Evolutionary conservation across 2,329 filamentous ascomycete genomes (phyloP).

Genomic region (Monosporascus sp.): DNA sequence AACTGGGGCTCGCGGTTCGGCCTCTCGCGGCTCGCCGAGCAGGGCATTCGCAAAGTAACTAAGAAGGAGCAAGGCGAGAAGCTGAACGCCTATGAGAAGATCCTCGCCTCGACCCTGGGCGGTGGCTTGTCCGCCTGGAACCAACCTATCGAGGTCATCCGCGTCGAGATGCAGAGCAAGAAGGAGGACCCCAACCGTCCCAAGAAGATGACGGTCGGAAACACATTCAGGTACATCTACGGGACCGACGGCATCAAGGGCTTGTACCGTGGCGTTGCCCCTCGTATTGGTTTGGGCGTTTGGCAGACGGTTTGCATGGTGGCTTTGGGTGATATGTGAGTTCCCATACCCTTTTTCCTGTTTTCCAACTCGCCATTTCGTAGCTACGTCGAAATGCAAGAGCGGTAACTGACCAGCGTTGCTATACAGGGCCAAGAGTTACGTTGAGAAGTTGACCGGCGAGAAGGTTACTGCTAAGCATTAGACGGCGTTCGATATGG

Average conservation of each 20-base stretch:
- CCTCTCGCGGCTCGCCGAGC: constrained; percentile 84
- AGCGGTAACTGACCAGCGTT: constrained; percentile 17
- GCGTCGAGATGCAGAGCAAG: constrained; percentile 99
- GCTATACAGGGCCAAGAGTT: constrained; percentile 54
- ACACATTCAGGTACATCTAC: constrained; percentile 85
- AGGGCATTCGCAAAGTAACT: constrained; percentile 72
- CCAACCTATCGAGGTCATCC: constrained; percentile 99
- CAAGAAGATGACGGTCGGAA: constrained; percentile 97
- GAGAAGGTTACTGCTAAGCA: constrained; percentile 62
- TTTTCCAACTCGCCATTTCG: constrained; percentile 1
- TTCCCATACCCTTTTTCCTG: constrained; percentile 21
- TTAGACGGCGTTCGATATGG: constrained; percentile 38
- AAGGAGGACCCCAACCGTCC: constrained; percentile 95
- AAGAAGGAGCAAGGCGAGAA: constrained; percentile 76
- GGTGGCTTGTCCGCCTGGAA: constrained; percentile 98
- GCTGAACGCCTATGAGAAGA: constrained; percentile 78
- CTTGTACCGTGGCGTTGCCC: constrained; percentile 91
- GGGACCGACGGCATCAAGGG: constrained; percentile 80
- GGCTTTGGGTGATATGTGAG: constrained; percentile 94
- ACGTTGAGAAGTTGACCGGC: constrained; percentile 62
- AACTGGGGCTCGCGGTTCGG: constrained; percentile 99
- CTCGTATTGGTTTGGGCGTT: constrained; percentile 88
- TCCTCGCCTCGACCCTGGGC: constrained; percentile 77
- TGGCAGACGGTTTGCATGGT: constrained; percentile 99
- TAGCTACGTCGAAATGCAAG: constrained; percentile 3